Conservation (phyloP, 345 rosid genomes). For the Aquilaria sinensis region DNA sequence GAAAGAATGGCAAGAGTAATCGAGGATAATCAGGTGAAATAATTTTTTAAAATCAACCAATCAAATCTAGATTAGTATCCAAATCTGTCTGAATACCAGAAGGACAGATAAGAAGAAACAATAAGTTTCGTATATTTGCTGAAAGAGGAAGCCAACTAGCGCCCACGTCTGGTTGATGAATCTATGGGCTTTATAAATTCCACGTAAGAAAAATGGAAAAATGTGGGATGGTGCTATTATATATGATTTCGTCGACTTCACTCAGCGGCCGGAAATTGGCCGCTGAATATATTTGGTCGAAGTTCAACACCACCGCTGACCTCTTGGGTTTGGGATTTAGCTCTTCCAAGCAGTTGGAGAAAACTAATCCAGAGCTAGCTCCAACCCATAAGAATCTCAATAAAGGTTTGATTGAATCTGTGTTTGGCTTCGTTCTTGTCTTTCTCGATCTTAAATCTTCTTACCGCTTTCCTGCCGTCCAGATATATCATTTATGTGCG, state of each 20-base stretch:
- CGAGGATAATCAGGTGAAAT: no score
- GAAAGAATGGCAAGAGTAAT: no score
- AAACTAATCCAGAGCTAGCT: not conserved
- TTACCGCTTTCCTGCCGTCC: not conserved
- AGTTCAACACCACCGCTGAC: conserved; percentile 44
- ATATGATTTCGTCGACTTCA: conserved; percentile 32
- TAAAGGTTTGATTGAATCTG: conserved; percentile 15
- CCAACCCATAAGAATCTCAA: conserved; percentile 15
- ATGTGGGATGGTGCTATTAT: conserved; percentile 89
- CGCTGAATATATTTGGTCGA: conserved; percentile 58
- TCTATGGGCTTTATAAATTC: no score
- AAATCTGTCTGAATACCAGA: no score
- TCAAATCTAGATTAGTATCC: no score
- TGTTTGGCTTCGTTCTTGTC: not conserved
- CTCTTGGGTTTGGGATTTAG: conserved; percentile 32
- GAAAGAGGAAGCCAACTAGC: no score
- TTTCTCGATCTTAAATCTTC: no score
- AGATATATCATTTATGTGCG: not conserved
- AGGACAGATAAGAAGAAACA: no score
- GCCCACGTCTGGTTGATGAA: no score
- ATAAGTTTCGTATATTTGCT: no score
- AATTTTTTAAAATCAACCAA: no score
- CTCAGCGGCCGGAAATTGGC: conserved; percentile 9
- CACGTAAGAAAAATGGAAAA: conserved; percentile 1
- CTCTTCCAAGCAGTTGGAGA: not conserved